Conservation (phyloP, 257 asterid genomes). For the Datura wrightii region DNA sequence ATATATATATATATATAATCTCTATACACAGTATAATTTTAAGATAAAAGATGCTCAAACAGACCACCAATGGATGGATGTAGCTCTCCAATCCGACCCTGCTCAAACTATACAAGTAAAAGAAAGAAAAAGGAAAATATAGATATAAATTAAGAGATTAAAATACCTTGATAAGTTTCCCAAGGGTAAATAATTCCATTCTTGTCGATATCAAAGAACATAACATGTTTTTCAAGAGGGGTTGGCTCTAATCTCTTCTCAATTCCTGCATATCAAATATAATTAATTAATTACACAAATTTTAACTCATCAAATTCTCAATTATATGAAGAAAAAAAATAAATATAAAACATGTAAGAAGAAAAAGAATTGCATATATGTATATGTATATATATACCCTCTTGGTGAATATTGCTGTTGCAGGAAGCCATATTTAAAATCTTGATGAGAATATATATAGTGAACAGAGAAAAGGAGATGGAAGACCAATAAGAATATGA, state of each 20-base stretch:
- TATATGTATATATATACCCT: background rate
- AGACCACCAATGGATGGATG: background rate
- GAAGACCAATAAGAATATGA: background rate
- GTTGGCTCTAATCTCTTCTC: slow-evolving; percentile 43
- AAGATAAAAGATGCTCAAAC: background rate
- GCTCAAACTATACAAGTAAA: background rate
- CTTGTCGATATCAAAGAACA: slow-evolving; percentile 77
- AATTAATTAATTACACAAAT: background rate
- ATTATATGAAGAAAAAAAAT: background rate
- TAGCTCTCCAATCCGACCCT: no score
- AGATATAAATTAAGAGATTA: background rate
- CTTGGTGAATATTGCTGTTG: background rate
- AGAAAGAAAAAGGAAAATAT: background rate
- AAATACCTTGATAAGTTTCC: slow-evolving; percentile 76
- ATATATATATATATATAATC: no score
- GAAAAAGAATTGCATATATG: background rate
- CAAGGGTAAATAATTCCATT: slow-evolving; percentile 78
- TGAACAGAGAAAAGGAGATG: background rate
- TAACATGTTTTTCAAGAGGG: slow-evolving; percentile 66
- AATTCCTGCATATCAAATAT: background rate
- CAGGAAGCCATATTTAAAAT: slow-evolving; percentile 18
- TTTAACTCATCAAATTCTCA: background rate
- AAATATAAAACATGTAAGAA: background rate
- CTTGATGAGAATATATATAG: slow-evolving; percentile 10
- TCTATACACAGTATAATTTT: background rate